These are phyloP conservation scores for Kodamaea sp. DNA, from an alignment of 1,139 yeast species.

Conservation along the genomic window DNA sequence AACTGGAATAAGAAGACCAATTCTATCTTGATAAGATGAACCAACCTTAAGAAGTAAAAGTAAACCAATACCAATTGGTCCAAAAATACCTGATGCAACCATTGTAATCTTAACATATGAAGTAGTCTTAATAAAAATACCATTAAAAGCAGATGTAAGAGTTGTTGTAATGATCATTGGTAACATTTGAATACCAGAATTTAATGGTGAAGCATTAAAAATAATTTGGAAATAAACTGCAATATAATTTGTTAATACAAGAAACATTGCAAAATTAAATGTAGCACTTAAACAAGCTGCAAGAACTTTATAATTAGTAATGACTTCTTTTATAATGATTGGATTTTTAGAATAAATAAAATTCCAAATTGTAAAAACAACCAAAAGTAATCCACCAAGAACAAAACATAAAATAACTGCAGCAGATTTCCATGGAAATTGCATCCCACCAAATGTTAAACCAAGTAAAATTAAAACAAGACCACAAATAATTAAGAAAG, in stretches of 20 bases:
- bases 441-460: constrained; percentile 50
- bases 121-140: constrained; percentile 43
- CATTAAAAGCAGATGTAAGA: constrained; percentile 43
- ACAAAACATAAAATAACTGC: constrained; percentile 52
- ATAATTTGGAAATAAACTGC: constrained; percentile 58
- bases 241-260: constrained; percentile 42
- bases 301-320: constrained; percentile 33
- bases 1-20: constrained; percentile 51
- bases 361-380: constrained; percentile 46
- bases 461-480: constrained; percentile 46
- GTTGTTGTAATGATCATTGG: constrained; percentile 54
- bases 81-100: constrained; percentile 39
- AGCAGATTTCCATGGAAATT: constrained; percentile 50
- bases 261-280: constrained; percentile 42
- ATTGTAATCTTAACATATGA: constrained; percentile 48
- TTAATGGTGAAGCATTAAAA: constrained; percentile 45
- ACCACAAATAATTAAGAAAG: constrained; percentile 37
- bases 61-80: constrained; percentile 53
- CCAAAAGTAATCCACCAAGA: constrained; percentile 46
- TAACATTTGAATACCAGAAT: constrained; percentile 55
- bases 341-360: constrained; percentile 45
- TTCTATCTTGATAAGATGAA: constrained; percentile 34
- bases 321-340: constrained; percentile 41
- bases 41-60: constrained; percentile 36
- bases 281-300: constrained; percentile 37